A percentile compares a stretch with the other conserved stretches of the same genome.
These are phyloP conservation scores for Mortierella hygrophila DNA, from an alignment of 192 early-diverging fungal genomes.

Conservation along the genomic window DNA sequence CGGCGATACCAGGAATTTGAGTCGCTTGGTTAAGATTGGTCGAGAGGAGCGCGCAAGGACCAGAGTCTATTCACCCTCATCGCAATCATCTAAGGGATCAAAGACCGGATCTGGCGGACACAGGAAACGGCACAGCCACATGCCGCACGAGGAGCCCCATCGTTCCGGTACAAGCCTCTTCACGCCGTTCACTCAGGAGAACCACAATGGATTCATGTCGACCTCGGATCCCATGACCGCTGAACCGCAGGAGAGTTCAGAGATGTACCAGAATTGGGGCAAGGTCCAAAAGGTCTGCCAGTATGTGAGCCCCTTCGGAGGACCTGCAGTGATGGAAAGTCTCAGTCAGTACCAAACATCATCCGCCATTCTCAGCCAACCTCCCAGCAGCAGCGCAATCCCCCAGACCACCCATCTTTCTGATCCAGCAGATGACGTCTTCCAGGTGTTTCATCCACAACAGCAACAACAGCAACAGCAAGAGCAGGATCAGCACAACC, in stretches of 20 bases:
- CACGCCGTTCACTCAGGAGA: not conserved
- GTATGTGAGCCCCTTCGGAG: slow-evolving; percentile 46
- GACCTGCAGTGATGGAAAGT: slow-evolving; percentile 44
- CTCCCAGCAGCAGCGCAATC: slow-evolving; percentile 16
- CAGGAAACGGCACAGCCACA: slow-evolving; percentile 28
- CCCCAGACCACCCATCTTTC: not conserved
- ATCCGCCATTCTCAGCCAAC: slow-evolving; percentile 38
- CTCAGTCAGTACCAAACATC: slow-evolving; percentile 40
- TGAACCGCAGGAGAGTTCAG: not conserved
- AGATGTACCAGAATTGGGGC: slow-evolving; percentile 18
- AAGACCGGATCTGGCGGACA: not conserved
- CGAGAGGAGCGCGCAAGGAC: slow-evolving; percentile 31
- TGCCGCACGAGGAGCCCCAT: slow-evolving; percentile 12
- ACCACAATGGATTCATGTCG: not conserved
- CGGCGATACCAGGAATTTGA: slow-evolving; percentile 24
- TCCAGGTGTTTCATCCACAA: slow-evolving; percentile 8
- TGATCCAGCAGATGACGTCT: not conserved
- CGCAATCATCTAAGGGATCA: slow-evolving; percentile 12
- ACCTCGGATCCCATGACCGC: not conserved
- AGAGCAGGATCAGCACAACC: not conserved
- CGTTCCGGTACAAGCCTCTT: not conserved
- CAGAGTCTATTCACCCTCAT: slow-evolving; percentile 11
- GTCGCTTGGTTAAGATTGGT: slow-evolving; percentile 42
- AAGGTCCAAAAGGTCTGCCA: slow-evolving; percentile 48
- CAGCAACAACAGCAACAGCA: not conserved